A percentile compares a stretch with the other conserved stretches of the same genome.
These are phyloP conservation scores for Brassica rapa DNA, from an alignment of 345 rosid genomes.

Conservation along the genomic window DNA sequence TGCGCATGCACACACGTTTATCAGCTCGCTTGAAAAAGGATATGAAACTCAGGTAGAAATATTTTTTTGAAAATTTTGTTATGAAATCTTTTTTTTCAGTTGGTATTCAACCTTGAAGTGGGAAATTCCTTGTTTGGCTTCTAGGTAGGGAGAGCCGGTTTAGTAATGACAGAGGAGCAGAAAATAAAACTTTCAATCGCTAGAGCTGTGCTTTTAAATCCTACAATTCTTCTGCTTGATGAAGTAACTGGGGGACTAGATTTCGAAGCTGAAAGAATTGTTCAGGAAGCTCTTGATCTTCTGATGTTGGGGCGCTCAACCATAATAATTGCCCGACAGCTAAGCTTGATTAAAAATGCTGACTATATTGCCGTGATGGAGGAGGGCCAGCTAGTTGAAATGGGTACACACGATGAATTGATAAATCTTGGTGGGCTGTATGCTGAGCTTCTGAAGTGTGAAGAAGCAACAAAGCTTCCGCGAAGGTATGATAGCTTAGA, in stretches of 20 bases:
- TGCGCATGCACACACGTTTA: constrained; percentile 95
- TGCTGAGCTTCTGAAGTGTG: constrained; percentile 96
- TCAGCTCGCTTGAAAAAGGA: constrained; percentile 89
- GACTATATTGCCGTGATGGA: constrained; percentile 99
- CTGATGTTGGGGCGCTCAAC: constrained; percentile 98
- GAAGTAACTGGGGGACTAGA: constrained; percentile 99
- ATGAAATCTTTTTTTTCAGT: constrained; percentile 9
- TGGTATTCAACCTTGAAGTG: constrained; percentile 12
- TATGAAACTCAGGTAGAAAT: constrained; percentile 83
- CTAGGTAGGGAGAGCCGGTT: constrained; percentile 94
- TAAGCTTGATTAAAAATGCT: constrained; percentile 93
- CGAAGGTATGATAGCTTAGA: constrained; percentile 67
- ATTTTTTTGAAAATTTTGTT: constrained; percentile 20
- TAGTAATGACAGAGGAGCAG: constrained; percentile 87
- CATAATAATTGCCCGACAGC: constrained; percentile 93
- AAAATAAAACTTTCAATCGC: constrained; percentile 95
- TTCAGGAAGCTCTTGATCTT: constrained; percentile 91
- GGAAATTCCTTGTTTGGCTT: constrained; percentile 26
- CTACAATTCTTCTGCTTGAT: constrained; percentile 88
- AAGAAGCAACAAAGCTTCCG: constrained; percentile 98
- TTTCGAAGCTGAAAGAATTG: constrained; percentile 94
- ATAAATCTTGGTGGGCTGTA: constrained; percentile 73
- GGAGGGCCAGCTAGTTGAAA: constrained; percentile 98
- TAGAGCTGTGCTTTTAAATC: constrained; percentile 93
- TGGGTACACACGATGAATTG: constrained; percentile 98